A percentile compares a stretch with the other conserved stretches of the same genome.
phyloP scores from a whole-genome alignment of 2,329 filamentous ascomycete species.

The Chaetothyriales sp. region DNA sequence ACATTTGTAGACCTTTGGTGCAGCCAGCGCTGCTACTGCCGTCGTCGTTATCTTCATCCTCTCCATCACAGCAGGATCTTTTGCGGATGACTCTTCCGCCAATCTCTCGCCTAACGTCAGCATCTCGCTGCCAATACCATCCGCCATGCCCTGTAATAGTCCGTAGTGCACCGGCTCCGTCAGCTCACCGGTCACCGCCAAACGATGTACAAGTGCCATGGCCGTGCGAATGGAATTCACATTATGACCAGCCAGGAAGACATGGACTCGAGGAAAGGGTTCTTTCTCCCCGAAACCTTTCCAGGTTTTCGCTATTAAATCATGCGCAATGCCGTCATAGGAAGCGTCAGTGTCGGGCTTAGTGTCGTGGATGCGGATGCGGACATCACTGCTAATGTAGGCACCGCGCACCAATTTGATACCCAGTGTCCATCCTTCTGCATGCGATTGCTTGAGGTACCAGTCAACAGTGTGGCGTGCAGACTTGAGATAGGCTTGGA shows the following conservation, averaged over 20 bases:
- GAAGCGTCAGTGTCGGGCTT: slow-evolving; percentile 36
- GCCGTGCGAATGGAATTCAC: slow-evolving; percentile 39
- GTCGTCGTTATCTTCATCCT: no score
- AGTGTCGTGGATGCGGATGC: slow-evolving; percentile 32
- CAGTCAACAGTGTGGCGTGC: slow-evolving; percentile 32
- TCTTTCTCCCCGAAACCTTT: slow-evolving; percentile 26
- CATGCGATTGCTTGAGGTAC: slow-evolving; percentile 33
- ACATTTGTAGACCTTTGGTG: slow-evolving; percentile 44
- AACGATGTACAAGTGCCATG: slow-evolving; percentile 30
- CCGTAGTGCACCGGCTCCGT: slow-evolving; percentile 46
- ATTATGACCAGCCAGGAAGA: slow-evolving; percentile 50
- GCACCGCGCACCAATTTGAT: slow-evolving; percentile 42
- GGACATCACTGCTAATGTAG: slow-evolving; percentile 37
- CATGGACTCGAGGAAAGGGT: slow-evolving; percentile 7
- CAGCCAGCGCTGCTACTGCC: slow-evolving; percentile 15
- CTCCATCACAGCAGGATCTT: no score
- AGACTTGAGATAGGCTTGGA: slow-evolving; percentile 41
- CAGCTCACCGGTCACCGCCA: slow-evolving; percentile 34
- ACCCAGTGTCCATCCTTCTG: slow-evolving; percentile 36
- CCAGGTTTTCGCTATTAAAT: slow-evolving; percentile 37
- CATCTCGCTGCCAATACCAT: slow-evolving; percentile 61
- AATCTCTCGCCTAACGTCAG: slow-evolving; percentile 14
- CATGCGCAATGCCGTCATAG: slow-evolving; percentile 44
- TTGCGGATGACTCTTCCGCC: no score
- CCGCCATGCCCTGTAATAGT: slow-evolving; percentile 90